phyloP scores from a whole-genome alignment of 495 filamentous ascomycete species.

The Poronia punctata region DNA sequence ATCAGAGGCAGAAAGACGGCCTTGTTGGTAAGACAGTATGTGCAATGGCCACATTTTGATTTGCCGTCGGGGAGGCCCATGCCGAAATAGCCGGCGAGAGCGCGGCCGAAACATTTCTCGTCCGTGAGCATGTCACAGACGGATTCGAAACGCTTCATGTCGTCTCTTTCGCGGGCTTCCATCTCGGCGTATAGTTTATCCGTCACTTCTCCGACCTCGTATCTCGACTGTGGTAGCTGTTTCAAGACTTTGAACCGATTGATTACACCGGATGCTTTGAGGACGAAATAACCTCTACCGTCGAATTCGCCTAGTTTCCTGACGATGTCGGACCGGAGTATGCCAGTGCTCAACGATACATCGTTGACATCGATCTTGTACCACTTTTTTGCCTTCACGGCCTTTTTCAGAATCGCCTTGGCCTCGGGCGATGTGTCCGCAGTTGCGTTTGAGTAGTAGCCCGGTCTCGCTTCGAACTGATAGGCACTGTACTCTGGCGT shows the following conservation, averaged over 20 bases:
- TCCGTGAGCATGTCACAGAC: constrained; percentile 46
- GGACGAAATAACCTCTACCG: constrained; percentile 33
- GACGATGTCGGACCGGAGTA: constrained; percentile 36
- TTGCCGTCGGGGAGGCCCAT: constrained; percentile 36
- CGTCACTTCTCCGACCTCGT: constrained; percentile 32
- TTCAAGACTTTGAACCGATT: constrained; percentile 44
- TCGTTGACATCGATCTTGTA: constrained; percentile 41
- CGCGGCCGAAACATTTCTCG: constrained; percentile 36
- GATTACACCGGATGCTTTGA: constrained; percentile 40
- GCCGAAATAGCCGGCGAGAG: constrained; percentile 49
- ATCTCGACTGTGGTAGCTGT: constrained; percentile 31
- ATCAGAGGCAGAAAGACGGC: constrained; percentile 26
- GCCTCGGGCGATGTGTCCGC: constrained; percentile 29
- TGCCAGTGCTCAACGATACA: constrained; percentile 8
- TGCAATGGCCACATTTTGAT: constrained; percentile 45
- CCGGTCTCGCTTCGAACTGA: constrained; percentile 30
- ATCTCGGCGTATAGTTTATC: constrained; percentile 41
- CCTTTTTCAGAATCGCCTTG: constrained; percentile 27
- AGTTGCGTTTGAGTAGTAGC: constrained; percentile 21
- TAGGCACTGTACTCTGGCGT: constrained; percentile 50
- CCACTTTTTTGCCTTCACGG: constrained; percentile 23
- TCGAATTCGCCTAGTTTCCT: constrained; percentile 44
- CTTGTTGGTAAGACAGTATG: constrained; percentile 39
- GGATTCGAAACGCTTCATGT: constrained; percentile 37
- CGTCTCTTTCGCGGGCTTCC: constrained; percentile 41